These are phyloP conservation scores for Backusella macrospora DNA, from an alignment of 192 early-diverging fungal species.

Conservation along the genomic window DNA sequence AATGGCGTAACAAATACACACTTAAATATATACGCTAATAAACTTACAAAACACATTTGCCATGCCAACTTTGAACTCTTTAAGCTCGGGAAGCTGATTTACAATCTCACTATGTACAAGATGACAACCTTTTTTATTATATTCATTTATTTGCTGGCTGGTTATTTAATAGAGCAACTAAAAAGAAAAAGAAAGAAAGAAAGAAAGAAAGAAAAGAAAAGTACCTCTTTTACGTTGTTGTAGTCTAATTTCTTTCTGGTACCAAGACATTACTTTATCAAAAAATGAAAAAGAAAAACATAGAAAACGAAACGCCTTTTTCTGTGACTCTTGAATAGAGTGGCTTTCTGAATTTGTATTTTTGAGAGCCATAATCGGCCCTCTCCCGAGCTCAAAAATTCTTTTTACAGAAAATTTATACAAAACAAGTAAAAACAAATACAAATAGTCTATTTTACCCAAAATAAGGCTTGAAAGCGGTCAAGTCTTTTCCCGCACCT, in stretches of 20 bases:
- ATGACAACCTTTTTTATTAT: constrained; percentile 66
- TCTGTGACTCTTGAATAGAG: not conserved
- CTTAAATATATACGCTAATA: not conserved
- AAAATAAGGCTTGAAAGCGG: not conserved
- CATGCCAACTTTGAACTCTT: constrained; percentile 72
- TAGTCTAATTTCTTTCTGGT: constrained; percentile 64
- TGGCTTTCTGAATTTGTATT: not conserved
- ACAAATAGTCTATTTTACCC: not conserved
- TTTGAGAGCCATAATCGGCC: not conserved
- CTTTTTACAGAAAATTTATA: constrained; percentile 2
- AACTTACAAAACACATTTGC: constrained; percentile 80
- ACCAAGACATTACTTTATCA: constrained; percentile 65
- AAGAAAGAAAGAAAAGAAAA: no score
- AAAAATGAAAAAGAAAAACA: constrained; percentile 62
- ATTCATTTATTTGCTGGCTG: not conserved
- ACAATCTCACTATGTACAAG: constrained; percentile 74
- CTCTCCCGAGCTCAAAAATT: not conserved
- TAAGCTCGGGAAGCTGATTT: constrained; percentile 63
- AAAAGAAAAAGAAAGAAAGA: no score
- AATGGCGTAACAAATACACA: not conserved
- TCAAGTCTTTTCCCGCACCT: constrained; percentile 5
- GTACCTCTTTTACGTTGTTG: constrained; percentile 51
- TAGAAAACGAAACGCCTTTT: no score
- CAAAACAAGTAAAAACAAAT: not conserved
- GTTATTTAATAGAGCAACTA: not conserved